Percentiles rank a stretch among this genome's conserved stretches.
Evolutionary conservation across 306 rosid genomes (phyloP).

Genomic region (Hylodesmum podocarpum): DNA sequence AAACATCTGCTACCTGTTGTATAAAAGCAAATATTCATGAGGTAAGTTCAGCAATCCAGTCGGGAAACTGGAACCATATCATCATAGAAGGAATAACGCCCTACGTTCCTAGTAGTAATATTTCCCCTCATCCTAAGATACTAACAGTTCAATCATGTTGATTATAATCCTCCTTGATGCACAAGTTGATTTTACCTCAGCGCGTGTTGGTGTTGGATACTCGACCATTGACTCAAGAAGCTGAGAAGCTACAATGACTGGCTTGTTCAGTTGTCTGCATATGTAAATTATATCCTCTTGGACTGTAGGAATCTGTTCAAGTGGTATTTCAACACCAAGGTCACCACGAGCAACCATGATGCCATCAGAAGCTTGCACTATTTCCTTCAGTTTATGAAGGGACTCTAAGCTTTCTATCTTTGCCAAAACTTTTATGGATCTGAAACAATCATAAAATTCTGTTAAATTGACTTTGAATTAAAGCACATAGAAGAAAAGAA

Average conservation of each 20-base stretch:
- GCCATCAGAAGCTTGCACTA: slow-evolving; percentile 81
- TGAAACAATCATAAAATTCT: slow-evolving; percentile 32
- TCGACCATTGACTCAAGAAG: slow-evolving; percentile 93
- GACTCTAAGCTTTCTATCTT: slow-evolving; percentile 90
- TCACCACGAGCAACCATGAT: slow-evolving; percentile 93
- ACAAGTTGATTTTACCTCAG: slow-evolving; percentile 58
- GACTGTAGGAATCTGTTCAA: slow-evolving; percentile 80
- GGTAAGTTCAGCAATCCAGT: slow-evolving; percentile 5
- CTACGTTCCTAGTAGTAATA: neutral
- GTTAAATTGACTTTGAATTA: neutral
- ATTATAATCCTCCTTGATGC: neutral
- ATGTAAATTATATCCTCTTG: slow-evolving; percentile 62
- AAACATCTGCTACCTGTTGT: slow-evolving; percentile 86
- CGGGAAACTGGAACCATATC: neutral
- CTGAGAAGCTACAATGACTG: slow-evolving; percentile 92
- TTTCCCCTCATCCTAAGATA: neutral
- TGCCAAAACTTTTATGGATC: slow-evolving; percentile 69
- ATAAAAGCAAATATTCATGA: slow-evolving; percentile 25
- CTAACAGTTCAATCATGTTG: neutral
- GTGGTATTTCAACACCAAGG: slow-evolving; percentile 91
- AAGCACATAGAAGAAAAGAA: neutral
- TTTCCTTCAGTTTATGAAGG: slow-evolving; percentile 70
- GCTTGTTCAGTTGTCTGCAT: slow-evolving; percentile 85
- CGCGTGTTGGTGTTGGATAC: slow-evolving; percentile 97
- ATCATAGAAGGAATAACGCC: neutral